A percentile compares a stretch with the other conserved stretches of the same genome.
These are phyloP conservation scores for Rosa chinensis DNA, from an alignment of 306 rosid genomes.

Conservation along the genomic window DNA sequence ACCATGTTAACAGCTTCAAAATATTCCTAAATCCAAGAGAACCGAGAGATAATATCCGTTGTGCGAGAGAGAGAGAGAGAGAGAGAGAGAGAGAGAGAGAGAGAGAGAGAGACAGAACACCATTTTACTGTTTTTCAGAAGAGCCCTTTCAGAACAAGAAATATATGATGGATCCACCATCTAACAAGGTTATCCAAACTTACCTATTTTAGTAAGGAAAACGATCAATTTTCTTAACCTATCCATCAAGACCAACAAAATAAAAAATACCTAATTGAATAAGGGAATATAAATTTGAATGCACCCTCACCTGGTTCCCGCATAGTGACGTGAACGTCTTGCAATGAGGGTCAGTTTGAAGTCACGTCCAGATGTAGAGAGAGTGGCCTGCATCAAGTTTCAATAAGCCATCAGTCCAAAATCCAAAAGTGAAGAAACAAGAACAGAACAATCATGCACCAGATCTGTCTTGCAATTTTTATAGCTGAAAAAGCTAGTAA, in stretches of 20 bases:
- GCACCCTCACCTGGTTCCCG: constrained; percentile 79
- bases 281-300: background rate
- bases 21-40: background rate
- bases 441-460: background rate
- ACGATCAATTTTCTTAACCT: background rate
- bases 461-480: background rate
- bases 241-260: background rate
- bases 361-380: constrained; percentile 64
- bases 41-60: background rate
- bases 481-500: background rate
- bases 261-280: background rate
- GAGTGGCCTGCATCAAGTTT: constrained; percentile 54
- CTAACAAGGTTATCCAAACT: background rate
- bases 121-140: background rate
- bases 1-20: background rate
- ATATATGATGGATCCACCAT: background rate
- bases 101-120: background rate
- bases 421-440: background rate
- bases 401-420: constrained; percentile 32
- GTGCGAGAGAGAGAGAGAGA: background rate
- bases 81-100: too few relatives aligned
- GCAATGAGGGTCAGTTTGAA: constrained; percentile 72
- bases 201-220: background rate
- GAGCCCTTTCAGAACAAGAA: background rate
- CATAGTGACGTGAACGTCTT: constrained; percentile 97